Percentiles rank a stretch among this genome's conserved stretches.
Conservation (phyloP, 2,329 filamentous ascomycete genomes). For the Verticillium albo-atrum region DNA sequence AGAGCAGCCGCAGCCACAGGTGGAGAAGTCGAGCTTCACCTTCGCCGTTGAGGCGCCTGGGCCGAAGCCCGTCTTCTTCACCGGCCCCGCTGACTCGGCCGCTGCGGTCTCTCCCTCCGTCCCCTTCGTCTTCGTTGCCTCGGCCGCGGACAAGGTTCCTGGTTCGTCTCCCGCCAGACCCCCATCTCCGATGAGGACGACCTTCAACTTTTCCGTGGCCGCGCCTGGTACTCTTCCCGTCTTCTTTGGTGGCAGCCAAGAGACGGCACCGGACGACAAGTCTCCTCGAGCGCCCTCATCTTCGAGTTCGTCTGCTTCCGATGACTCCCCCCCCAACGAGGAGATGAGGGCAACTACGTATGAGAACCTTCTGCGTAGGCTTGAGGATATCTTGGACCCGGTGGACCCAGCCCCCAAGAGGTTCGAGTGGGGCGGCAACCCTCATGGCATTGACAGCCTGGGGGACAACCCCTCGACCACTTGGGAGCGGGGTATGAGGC, state of each 20-base stretch:
- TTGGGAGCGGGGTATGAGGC: neutral
- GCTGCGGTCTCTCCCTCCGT: too few relatives aligned
- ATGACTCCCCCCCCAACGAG: neutral
- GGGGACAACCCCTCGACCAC: neutral
- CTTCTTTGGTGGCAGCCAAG: neutral
- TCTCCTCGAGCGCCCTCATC: neutral
- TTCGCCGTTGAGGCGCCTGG: neutral
- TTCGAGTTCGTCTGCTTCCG: neutral
- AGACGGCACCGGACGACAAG: neutral
- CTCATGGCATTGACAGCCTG: neutral
- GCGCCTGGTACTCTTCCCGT: neutral
- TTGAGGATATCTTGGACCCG: neutral
- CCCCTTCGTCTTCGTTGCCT: too few relatives aligned
- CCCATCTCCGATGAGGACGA: neutral
- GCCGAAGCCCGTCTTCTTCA: neutral
- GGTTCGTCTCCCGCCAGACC: too few relatives aligned
- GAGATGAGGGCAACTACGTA: neutral
- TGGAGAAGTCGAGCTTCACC: neutral
- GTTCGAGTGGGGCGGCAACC: neutral
- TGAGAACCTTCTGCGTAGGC: neutral
- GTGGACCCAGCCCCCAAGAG: too few relatives aligned
- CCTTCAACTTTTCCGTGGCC: neutral
- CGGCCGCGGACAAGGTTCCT: too few relatives aligned
- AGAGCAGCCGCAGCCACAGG: neutral
- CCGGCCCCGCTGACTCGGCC: neutral